phyloP scores from a whole-genome alignment of 2,329 filamentous ascomycete species.

The Anisogramma anomala region DNA sequence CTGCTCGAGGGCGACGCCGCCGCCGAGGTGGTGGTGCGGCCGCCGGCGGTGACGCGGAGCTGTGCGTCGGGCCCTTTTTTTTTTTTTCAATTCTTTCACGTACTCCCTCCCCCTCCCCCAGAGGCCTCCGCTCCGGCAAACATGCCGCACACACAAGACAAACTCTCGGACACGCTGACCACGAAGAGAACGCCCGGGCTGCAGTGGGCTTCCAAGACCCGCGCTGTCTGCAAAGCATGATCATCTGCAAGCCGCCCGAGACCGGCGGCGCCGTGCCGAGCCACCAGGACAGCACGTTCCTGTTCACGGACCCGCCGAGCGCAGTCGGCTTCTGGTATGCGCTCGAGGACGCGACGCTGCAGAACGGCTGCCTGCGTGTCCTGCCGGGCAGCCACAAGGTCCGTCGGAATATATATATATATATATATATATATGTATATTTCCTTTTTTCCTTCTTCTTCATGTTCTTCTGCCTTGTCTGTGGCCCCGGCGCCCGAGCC shows the following conservation, averaged over 20 bases:
- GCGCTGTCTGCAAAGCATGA: slow-evolving; percentile 79
- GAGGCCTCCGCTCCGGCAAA: too few relatives aligned
- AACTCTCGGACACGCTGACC: too few relatives aligned
- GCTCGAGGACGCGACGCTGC: slow-evolving; percentile 74
- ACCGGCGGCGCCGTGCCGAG: slow-evolving; percentile 85
- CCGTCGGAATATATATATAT: background rate
- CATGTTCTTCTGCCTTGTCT: too few relatives aligned
- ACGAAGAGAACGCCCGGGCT: too few relatives aligned
- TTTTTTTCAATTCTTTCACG: too few relatives aligned
- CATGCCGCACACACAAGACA: too few relatives aligned
- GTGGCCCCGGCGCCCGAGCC: too few relatives aligned
- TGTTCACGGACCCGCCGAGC: slow-evolving; percentile 80
- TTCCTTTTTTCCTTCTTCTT: too few relatives aligned
- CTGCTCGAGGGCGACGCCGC: slow-evolving; percentile 39
- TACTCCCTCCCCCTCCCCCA: too few relatives aligned
- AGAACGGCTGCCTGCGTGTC: slow-evolving; percentile 86
- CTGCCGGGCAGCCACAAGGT: slow-evolving; percentile 64
- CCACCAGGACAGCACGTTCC: slow-evolving; percentile 85
- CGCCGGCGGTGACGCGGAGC: slow-evolving; percentile 52
- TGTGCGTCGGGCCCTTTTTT: slow-evolving; percentile 13
- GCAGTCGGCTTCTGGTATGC: slow-evolving; percentile 98
- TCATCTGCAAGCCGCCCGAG: slow-evolving; percentile 96
- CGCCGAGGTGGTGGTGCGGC: slow-evolving; percentile 27
- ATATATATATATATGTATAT: background rate
- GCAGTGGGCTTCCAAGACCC: slow-evolving; percentile 62